A percentile compares a stretch with the other conserved stretches of the same genome.
Conservation (phyloP, 768 basidiomycete genomes). For the Phlebiopsis gigantea region DNA sequence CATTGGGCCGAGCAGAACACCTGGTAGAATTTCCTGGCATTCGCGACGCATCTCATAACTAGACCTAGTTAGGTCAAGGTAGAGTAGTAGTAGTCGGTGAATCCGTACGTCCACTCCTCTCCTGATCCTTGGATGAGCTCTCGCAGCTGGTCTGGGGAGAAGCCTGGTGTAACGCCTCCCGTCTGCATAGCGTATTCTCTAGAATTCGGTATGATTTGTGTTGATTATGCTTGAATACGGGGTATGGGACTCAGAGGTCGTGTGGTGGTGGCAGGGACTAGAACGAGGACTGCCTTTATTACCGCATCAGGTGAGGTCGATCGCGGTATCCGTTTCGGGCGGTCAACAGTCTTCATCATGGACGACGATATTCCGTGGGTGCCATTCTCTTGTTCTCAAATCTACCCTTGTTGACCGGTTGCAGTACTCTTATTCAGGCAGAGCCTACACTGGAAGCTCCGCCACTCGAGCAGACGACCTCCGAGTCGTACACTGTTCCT, state of each 20-base stretch:
- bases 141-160: constrained; percentile 38
- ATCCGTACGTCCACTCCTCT: constrained; percentile 76
- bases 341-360: constrained; percentile 24
- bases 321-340: neutral
- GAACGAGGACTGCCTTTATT: neutral
- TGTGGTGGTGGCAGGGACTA: neutral
- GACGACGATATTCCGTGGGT: constrained; percentile 58
- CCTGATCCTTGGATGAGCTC: constrained; percentile 72
- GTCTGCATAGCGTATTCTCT: neutral
- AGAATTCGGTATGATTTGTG: neutral
- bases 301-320: neutral
- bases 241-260: neutral
- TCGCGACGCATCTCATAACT: constrained; percentile 96
- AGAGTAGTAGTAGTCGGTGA: neutral
- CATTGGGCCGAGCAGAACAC: constrained; percentile 81
- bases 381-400: neutral
- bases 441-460: neutral
- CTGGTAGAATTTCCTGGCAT: constrained; percentile 86
- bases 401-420: neutral
- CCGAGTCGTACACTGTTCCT: constrained; percentile 47
- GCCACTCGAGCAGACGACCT: neutral
- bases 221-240: neutral
- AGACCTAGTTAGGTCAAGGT: neutral
- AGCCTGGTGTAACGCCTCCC: neutral
- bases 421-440: constrained; percentile 28